phyloP scores from a whole-genome alignment of 208 protist genomes.

The Trichomonas tenax region DNA sequence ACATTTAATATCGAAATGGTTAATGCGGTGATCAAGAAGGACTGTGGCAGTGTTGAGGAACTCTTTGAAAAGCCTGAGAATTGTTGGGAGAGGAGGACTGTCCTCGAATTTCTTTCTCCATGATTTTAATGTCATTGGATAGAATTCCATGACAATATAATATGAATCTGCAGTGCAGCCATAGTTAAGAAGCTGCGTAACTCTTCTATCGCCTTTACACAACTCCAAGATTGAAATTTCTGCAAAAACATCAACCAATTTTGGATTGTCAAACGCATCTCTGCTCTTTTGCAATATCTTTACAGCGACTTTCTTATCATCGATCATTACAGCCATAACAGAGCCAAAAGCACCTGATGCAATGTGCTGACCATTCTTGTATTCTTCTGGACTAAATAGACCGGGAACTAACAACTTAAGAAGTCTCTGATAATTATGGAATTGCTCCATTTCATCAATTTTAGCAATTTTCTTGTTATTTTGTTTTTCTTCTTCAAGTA shows the following conservation, averaged over 20 bases:
- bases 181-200: background rate
- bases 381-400: background rate
- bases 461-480: background rate
- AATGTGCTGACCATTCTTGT: background rate
- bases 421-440: background rate
- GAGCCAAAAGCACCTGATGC: background rate
- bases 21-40: background rate
- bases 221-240: background rate
- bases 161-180: background rate
- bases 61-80: background rate
- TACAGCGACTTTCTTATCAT: background rate
- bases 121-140: background rate
- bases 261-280: background rate
- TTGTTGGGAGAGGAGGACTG: background rate
- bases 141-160: constrained; percentile 14
- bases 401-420: background rate
- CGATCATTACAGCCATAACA: background rate
- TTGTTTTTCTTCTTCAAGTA: background rate
- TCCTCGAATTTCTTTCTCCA: background rate
- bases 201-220: background rate
- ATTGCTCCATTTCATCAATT: background rate
- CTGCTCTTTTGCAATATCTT: background rate
- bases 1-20: constrained; percentile 16
- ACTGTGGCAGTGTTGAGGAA: background rate
- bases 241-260: background rate